Percentiles rank a stretch among this genome's conserved stretches.
Conservation (phyloP, 805 yeast species). For the Yarrowia sp. region DNA sequence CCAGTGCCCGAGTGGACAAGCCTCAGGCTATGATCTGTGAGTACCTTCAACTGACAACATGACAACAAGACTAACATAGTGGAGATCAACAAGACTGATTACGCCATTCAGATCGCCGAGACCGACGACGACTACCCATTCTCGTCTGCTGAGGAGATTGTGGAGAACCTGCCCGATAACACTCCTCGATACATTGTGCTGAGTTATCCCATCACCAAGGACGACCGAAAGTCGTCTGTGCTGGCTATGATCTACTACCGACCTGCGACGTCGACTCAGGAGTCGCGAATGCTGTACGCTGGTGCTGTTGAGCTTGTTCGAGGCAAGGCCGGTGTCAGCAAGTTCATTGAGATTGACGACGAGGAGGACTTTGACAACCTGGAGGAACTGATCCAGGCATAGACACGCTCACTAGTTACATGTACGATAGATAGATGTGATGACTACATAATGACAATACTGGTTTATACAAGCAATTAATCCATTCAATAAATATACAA, state of each 20-base stretch:
- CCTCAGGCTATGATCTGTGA: constrained; percentile 62
- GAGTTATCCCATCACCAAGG: constrained; percentile 72
- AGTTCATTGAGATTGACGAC: constrained; percentile 61
- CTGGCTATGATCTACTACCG: constrained; percentile 81
- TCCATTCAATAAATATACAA: background rate
- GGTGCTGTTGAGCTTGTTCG: constrained; percentile 82
- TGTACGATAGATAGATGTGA: constrained; percentile 18
- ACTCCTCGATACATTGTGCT: constrained; percentile 72
- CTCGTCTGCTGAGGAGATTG: constrained; percentile 56
- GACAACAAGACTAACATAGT: constrained; percentile 18
- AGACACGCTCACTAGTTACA: background rate
- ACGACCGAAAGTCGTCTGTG: constrained; percentile 73
- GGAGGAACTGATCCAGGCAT: constrained; percentile 38
- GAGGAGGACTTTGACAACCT: constrained; percentile 68
- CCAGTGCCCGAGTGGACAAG: constrained; percentile 60
- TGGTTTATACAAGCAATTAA: background rate
- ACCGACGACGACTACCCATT: constrained; percentile 50
- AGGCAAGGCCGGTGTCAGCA: constrained; percentile 70
- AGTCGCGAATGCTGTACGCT: constrained; percentile 82
- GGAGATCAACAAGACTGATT: constrained; percentile 29
- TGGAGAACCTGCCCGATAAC: constrained; percentile 78
- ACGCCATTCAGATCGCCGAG: constrained; percentile 29
- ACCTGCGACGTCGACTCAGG: constrained; percentile 83
- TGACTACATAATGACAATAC: constrained; percentile 2
- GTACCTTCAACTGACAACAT: constrained; percentile 31